These are phyloP conservation scores for Diaporthe humulicola DNA, from an alignment of 2,329 filamentous ascomycete genomes.

Conservation along the genomic window DNA sequence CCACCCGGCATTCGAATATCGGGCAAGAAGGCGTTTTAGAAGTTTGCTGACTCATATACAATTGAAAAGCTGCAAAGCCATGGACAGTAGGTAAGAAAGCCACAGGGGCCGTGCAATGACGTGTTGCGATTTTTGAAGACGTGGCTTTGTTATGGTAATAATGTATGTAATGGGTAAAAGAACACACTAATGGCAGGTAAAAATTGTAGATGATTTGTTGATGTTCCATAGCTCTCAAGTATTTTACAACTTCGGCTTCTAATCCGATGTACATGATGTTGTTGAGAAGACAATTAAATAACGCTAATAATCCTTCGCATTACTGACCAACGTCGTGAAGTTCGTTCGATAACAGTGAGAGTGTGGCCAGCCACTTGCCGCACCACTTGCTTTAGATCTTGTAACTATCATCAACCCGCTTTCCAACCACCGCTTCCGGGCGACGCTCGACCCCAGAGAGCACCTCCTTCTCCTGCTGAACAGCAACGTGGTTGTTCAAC, in stretches of 20 bases:
- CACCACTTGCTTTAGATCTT: not conserved
- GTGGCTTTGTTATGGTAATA: too few relatives aligned
- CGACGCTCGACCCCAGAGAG: constrained; percentile 28
- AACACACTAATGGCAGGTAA: not conserved
- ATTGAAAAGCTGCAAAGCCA: too few relatives aligned
- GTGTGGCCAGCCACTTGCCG: constrained; percentile 11
- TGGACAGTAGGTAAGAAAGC: too few relatives aligned
- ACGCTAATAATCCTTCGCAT: not conserved
- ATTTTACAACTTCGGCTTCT: not conserved
- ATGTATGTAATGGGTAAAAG: too few relatives aligned
- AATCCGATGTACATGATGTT: not conserved
- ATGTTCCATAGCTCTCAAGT: not conserved
- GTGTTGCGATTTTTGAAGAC: too few relatives aligned
- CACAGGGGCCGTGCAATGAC: too few relatives aligned
- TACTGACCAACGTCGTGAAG: not conserved
- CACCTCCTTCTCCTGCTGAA: constrained; percentile 48
- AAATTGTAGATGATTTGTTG: not conserved
- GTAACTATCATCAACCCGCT: not conserved
- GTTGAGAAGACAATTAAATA: not conserved
- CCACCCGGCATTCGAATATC: too few relatives aligned
- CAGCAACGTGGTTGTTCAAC: constrained; percentile 49
- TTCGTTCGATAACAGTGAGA: not conserved
- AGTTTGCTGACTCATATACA: too few relatives aligned
- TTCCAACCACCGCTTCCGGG: not conserved
- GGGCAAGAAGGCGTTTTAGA: too few relatives aligned